Conservation (phyloP, 1,139 yeast species). For the Yarrowia galli region DNA sequence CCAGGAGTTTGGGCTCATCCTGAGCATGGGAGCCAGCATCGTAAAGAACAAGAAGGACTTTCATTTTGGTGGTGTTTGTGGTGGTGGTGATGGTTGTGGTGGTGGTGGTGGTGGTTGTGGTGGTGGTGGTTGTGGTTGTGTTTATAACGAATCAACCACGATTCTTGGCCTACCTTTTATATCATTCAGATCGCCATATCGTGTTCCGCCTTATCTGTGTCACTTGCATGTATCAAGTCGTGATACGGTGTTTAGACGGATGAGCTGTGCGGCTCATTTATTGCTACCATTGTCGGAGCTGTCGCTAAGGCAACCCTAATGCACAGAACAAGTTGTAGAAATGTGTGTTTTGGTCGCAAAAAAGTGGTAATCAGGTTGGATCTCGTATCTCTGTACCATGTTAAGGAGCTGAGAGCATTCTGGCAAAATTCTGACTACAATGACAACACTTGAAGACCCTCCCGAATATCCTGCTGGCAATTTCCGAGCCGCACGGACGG, state of each 20-base stretch:
- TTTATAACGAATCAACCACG: not conserved
- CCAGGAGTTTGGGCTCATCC: too few species aligned
- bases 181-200: not conserved
- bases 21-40: too few species aligned
- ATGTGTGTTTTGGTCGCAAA: too few species aligned
- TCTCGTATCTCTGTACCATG: too few species aligned
- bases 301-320: not conserved
- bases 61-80: slow-evolving; percentile 42
- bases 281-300: too few species aligned
- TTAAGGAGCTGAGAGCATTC: too few species aligned
- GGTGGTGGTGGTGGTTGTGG: not conserved
- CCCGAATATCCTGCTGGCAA: not conserved
- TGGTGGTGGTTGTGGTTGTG: slow-evolving; percentile 12
- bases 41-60: slow-evolving; percentile 47
- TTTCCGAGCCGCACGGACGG: slow-evolving; percentile 8
- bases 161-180: not conserved
- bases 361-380: too few species aligned
- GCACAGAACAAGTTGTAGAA: not conserved
- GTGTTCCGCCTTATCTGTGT: not conserved
- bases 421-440: too few species aligned
- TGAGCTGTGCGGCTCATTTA: not conserved
- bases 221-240: not conserved
- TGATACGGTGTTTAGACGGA: not conserved
- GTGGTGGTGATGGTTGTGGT: too few species aligned
- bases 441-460: not conserved